phyloP scores from a whole-genome alignment of 75 land plant species.

The Azolla pinnata region DNA sequence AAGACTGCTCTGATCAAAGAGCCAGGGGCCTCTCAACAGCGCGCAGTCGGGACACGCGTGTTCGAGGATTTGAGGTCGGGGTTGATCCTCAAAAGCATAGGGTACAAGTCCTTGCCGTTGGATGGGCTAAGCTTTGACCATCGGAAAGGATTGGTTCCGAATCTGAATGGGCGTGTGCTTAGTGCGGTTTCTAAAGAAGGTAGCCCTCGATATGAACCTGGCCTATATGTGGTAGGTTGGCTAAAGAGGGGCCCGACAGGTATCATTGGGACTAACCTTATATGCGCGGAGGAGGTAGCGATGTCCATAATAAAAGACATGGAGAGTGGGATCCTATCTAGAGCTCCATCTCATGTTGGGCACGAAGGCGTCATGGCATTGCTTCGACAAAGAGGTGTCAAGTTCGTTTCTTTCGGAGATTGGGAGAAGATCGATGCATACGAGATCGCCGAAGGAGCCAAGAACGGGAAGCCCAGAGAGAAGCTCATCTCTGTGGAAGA shows the following conservation, averaged over 20 bases:
- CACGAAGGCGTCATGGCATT: conserved; percentile 52
- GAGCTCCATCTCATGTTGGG: conserved; percentile 39
- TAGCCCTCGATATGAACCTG: conserved; percentile 25
- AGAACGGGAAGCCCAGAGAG: conserved; percentile 69
- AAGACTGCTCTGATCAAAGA: conserved; percentile 60
- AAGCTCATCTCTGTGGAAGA: conserved; percentile 66
- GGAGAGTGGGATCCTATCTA: conserved; percentile 4
- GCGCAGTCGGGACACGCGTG: conserved; percentile 71
- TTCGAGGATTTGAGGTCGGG: conserved; percentile 57
- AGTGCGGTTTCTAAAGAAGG: conserved; percentile 12
- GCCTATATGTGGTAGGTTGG: conserved; percentile 94
- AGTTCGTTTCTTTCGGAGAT: conserved; percentile 44
- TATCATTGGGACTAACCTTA: conserved; percentile 85
- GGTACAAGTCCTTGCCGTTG: conserved; percentile 80
- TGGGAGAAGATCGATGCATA: conserved; percentile 77
- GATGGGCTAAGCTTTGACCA: conserved; percentile 75
- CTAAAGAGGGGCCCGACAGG: conserved; percentile 96
- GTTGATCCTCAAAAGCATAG: conserved; percentile 85
- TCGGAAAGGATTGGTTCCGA: conserved; percentile 84
- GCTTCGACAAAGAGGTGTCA: conserved; percentile 34
- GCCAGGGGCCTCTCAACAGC: conserved; percentile 31
- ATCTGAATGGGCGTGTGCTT: conserved; percentile 66
- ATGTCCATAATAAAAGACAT: neutral
- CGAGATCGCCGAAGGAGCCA: conserved; percentile 47
- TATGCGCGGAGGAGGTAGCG: conserved; percentile 93